Conservation (phyloP, 2,329 filamentous ascomycete species). For the Phaeosphaeria sp. region DNA sequence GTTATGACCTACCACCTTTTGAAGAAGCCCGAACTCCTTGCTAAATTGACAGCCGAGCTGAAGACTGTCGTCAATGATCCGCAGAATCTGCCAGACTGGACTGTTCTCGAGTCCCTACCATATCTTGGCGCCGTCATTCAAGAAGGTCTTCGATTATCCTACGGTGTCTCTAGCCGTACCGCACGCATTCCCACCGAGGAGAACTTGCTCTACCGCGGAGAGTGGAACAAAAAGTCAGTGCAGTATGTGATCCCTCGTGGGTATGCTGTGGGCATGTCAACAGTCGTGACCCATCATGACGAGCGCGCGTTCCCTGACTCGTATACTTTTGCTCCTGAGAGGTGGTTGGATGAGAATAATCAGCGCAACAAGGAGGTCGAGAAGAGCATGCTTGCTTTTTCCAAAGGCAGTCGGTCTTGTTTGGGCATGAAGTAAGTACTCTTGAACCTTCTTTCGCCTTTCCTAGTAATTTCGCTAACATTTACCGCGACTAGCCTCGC, state of each 20-base stretch:
- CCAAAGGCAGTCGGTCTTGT: conserved; percentile 39
- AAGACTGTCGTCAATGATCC: conserved; percentile 21
- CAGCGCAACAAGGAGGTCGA: conserved; percentile 32
- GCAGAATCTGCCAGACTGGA: conserved; percentile 21
- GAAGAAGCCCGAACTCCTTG: conserved; percentile 28
- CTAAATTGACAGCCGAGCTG: conserved; percentile 34
- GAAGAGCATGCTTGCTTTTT: conserved; percentile 36
- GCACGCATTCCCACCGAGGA: conserved; percentile 32
- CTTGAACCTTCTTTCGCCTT: not conserved
- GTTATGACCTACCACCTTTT: conserved; percentile 38
- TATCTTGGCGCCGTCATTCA: conserved; percentile 42
- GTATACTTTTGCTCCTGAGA: conserved; percentile 33
- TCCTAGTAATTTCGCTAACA: conserved; percentile 8
- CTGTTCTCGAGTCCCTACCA: conserved; percentile 33
- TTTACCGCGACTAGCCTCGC: conserved; percentile 19
- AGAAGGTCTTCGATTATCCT: conserved; percentile 39
- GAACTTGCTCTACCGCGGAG: conserved; percentile 29
- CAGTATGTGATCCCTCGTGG: conserved; percentile 29
- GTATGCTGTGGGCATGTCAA: conserved; percentile 34
- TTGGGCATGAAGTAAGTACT: conserved; percentile 43
- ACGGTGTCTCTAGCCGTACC: conserved; percentile 34
- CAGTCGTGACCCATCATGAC: conserved; percentile 32
- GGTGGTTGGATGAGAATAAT: conserved; percentile 38
- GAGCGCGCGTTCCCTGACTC: conserved; percentile 33
- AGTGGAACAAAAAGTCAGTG: conserved; percentile 30